Percentiles rank a stretch among this genome's conserved stretches.
Conservation (phyloP, 495 filamentous ascomycete species). For the Massariosphaeria phaeospora region DNA sequence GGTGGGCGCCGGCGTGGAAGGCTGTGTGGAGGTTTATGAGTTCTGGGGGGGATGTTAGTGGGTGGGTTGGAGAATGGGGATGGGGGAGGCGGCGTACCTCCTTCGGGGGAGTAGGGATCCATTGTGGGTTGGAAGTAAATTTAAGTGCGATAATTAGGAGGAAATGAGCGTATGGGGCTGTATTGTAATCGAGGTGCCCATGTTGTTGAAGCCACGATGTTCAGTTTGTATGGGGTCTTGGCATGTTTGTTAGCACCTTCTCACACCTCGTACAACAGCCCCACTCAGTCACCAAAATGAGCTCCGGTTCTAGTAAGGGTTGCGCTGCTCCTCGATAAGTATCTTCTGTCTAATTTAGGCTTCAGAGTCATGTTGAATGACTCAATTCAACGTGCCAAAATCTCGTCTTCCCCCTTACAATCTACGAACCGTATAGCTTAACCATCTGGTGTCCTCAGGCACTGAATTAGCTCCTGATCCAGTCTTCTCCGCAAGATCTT, state of each 20-base stretch:
- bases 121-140: constrained; percentile 22
- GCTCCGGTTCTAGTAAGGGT: too few species aligned
- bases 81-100: constrained; percentile 47
- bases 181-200: neutral
- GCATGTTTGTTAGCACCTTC: neutral
- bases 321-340: too few species aligned
- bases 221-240: neutral
- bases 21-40: constrained; percentile 91
- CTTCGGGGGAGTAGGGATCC: constrained; percentile 92
- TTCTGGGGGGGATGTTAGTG: constrained; percentile 50
- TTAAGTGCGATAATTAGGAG: neutral
- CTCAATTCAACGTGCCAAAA: too few species aligned
- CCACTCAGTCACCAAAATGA: too few species aligned
- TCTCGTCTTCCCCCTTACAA: too few species aligned
- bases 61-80: constrained; percentile 12
- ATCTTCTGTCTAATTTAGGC: too few species aligned
- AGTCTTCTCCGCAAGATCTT: constrained; percentile 24
- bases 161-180: neutral
- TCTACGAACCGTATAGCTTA: constrained; percentile 13
- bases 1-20: constrained; percentile 91
- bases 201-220: constrained; percentile 18
- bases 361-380: too few species aligned
- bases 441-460: constrained; percentile 3
- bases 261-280: too few species aligned
- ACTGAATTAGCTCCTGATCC: neutral